A percentile compares a stretch with the other conserved stretches of the same genome.
phyloP scores from a whole-genome alignment of 306 rosid species.

The Lablab purpureus region DNA sequence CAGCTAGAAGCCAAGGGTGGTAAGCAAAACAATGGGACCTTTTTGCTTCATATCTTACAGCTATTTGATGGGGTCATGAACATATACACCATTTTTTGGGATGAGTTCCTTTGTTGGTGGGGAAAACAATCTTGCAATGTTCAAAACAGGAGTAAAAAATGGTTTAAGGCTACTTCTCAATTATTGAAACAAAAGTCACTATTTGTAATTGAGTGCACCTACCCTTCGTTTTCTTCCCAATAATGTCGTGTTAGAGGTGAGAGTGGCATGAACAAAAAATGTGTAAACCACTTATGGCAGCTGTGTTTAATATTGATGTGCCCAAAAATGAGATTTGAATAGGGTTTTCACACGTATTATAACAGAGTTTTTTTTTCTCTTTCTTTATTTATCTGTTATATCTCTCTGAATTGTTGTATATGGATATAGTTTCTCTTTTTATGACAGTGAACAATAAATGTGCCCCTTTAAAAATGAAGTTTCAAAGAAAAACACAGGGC shows the following conservation, averaged over 20 bases:
- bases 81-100: neutral
- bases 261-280: conserved; percentile 26
- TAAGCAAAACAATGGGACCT: conserved; percentile 58
- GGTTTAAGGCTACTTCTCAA: conserved; percentile 40
- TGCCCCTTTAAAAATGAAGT: neutral
- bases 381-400: neutral
- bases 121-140: conserved; percentile 15
- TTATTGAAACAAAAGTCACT: conserved; percentile 48
- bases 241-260: conserved; percentile 22
- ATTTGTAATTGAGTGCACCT: conserved; percentile 54
- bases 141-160: conserved; percentile 31
- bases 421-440: neutral
- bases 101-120: conserved; percentile 27
- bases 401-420: neutral
- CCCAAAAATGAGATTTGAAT: neutral
- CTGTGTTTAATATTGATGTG: neutral
- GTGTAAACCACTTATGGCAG: conserved; percentile 13
- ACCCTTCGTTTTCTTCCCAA: conserved; percentile 39
- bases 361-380: neutral
- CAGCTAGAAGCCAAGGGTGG: conserved; percentile 48
- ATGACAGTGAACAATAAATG: neutral
- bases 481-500: neutral
- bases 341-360: neutral
- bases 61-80: conserved; percentile 61
- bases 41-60: conserved; percentile 59